Evolutionary conservation across 306 rosid genomes (phyloP).

Genomic region (Sicyos edulis): DNA sequence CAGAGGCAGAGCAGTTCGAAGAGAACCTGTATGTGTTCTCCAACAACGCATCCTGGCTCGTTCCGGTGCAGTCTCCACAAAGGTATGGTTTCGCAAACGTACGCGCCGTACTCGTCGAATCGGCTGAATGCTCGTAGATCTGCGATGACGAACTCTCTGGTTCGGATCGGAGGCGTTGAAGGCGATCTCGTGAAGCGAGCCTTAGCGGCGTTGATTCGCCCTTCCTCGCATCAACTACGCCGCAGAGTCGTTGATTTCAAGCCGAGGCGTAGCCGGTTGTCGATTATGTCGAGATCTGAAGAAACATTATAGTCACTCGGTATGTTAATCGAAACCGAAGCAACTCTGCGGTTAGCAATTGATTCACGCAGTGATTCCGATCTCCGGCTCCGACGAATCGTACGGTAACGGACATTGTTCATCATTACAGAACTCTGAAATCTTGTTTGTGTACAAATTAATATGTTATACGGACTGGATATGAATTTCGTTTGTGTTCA

Average conservation of each 20-base stretch:
- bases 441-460: constrained; percentile 8
- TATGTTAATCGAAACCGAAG: not conserved
- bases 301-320: constrained; percentile 17
- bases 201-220: constrained; percentile 73
- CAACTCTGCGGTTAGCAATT: not conserved
- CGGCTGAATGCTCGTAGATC: constrained; percentile 88
- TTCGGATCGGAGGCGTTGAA: constrained; percentile 86
- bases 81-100: constrained; percentile 30
- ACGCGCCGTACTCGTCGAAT: constrained; percentile 56
- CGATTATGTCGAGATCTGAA: constrained; percentile 56
- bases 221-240: constrained; percentile 79
- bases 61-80: too few species aligned
- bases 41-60: too few species aligned
- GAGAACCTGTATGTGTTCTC: too few species aligned
- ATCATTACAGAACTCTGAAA: constrained; percentile 8
- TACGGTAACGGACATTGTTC: not conserved
- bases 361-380: not conserved
- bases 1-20: too few species aligned
- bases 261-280: constrained; percentile 77
- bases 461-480: constrained; percentile 11
- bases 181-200: constrained; percentile 88
- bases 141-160: constrained; percentile 95
- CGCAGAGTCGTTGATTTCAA: constrained; percentile 63
- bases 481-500: constrained; percentile 8
- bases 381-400: not conserved